A percentile compares a stretch with the other conserved stretches of the same genome.
Conservation (phyloP, 2,329 filamentous ascomycete species). For the Claviceps capensis region DNA sequence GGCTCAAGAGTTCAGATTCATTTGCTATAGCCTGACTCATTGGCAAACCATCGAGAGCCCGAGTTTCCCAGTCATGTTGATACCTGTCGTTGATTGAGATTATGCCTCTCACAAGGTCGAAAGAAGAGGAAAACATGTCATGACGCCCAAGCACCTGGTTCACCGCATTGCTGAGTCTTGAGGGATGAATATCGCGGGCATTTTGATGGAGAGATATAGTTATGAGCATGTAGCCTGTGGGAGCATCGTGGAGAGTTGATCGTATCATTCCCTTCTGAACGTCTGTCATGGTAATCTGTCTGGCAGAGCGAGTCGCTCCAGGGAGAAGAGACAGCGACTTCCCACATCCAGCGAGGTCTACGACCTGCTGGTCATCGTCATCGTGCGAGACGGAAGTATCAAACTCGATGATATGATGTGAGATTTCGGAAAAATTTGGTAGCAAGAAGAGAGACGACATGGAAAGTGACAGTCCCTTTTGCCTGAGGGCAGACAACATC, state of each 20-base stretch:
- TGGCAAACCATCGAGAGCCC: not conserved
- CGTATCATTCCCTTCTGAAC: not conserved
- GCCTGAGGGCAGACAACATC: not conserved
- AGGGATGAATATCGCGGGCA: not conserved
- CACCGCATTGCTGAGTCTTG: not conserved
- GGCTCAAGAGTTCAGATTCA: not conserved
- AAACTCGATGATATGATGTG: not conserved
- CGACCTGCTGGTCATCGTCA: not conserved
- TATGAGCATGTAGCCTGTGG: not conserved
- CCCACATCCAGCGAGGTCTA: not conserved
- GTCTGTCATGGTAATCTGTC: not conserved
- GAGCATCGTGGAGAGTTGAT: not conserved
- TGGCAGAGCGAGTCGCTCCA: not conserved
- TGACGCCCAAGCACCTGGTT: not conserved
- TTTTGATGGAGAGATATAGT: not conserved
- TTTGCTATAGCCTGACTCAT: not conserved
- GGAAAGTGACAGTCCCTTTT: slow-evolving; percentile 1
- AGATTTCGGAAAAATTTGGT: not conserved
- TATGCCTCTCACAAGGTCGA: not conserved
- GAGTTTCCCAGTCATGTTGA: not conserved
- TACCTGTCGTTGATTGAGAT: not conserved
- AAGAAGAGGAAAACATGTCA: not conserved
- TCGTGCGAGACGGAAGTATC: not conserved
- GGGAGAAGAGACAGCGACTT: not conserved
- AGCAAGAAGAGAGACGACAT: not conserved